Percentiles rank a stretch among this genome's conserved stretches.
Conservation (phyloP, 305 asterid genomes). For the Solanum aculeatissimum region DNA sequence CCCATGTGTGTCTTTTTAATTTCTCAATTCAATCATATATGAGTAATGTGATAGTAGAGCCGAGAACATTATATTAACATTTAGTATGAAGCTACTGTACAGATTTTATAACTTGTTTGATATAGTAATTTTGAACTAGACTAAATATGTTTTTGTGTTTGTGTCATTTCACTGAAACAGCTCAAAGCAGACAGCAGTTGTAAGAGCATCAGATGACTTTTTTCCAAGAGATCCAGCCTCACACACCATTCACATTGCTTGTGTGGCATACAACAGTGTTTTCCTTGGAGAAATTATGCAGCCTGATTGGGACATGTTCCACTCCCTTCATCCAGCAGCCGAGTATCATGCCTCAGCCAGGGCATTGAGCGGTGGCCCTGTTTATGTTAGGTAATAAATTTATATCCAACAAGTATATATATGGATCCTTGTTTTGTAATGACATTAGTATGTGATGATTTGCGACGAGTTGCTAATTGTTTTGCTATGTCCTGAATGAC, state of each 20-base stretch:
- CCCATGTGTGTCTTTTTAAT: not conserved
- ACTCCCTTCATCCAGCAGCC: constrained; percentile 78
- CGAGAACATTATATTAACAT: not conserved
- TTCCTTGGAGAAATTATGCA: constrained; percentile 78
- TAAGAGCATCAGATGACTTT: constrained; percentile 91
- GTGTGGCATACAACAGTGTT: constrained; percentile 74
- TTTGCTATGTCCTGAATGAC: not conserved
- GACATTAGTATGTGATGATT: not conserved
- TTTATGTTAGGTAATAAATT: constrained; percentile 57
- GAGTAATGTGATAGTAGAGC: not conserved
- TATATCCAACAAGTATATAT: not conserved
- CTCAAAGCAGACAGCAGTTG: constrained; percentile 70
- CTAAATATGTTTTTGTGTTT: not conserved
- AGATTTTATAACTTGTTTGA: not conserved
- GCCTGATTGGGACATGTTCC: constrained; percentile 99
- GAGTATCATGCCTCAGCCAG: constrained; percentile 92
- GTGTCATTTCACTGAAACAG: constrained; percentile 23
- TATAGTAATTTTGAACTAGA: not conserved
- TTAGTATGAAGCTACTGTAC: not conserved
- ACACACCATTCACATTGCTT: constrained; percentile 82
- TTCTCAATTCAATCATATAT: not conserved
- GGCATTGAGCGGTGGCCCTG: constrained; percentile 87
- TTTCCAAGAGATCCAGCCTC: constrained; percentile 67
- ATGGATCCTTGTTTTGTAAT: not conserved
- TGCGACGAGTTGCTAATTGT: not conserved